Evolutionary conservation across 208 protist species (phyloP), one percentile per base, ranked within the genome.

Genomic region (Hexamita inflata): DNA sequence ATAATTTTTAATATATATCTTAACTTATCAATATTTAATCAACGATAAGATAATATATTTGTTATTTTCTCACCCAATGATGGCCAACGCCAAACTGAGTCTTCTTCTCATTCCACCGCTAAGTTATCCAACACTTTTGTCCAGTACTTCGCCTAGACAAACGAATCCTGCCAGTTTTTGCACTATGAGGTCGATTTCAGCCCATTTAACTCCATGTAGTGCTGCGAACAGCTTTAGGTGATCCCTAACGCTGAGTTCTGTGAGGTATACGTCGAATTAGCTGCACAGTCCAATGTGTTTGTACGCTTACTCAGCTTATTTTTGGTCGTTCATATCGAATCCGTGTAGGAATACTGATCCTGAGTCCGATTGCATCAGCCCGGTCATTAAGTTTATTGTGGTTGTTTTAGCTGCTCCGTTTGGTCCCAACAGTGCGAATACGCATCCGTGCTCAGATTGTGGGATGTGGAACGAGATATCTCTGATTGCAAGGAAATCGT

Each of bases 51-150:
- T n/a, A n/a, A n/a, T n/a, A n/a, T n/a, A n/a, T n/a, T n/a, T n/a
- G n/a, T n/a, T n/a, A n/a, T n/a, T n/a, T n/a, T n/a, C n/a, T 34
- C 30, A 66, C 34, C 60, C 60, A 34, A 66, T 66, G 1, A 91
- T 75, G 13, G 89, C 77, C 76, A 89, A 86, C 32, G 80, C 87
- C 34, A 91, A 62, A 38, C 66, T 82, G 11, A 92, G 59, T 34
- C 82, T 79, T 45, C 89, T 67, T 74, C 86, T 82, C 77, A 86
- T 88, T 49, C 89, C 89, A 45, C 88, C 87, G 64, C 67, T 75
- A 42, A 83, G 59, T 30, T 53, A 30, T 24, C 60, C 24, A 13
- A 30, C 60, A 15, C 34, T 15, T 15, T 30, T 15, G 34, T 66
- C 60, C 26, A 66, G 30, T 15, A 66, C 60, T 38, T 66, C 60